These are phyloP conservation scores for Trichoderma orchidacearum DNA, from an alignment of 495 filamentous ascomycete genomes.

Conservation along the genomic window DNA sequence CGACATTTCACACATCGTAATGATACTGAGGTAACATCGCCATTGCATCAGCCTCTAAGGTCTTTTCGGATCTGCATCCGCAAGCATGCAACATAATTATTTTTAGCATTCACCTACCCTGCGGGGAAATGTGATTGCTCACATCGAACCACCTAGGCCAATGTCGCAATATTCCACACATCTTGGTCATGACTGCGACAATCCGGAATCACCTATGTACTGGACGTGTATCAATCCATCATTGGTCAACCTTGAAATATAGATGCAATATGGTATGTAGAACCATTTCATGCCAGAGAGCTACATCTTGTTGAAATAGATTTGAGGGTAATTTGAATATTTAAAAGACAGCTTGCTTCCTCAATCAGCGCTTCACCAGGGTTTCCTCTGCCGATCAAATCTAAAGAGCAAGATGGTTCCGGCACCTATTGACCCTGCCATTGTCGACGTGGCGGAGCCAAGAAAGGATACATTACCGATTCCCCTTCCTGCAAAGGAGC, in stretches of 20 bases:
- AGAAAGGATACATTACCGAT: conserved; percentile 49
- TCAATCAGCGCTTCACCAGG: background rate
- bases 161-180: background rate
- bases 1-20: too few species aligned
- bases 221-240: background rate
- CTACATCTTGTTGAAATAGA: too few species aligned
- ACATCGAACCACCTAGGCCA: background rate
- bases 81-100: too few species aligned
- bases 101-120: background rate
- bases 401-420: conserved; percentile 18
- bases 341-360: too few species aligned
- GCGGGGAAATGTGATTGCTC: background rate
- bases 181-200: background rate
- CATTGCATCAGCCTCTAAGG: too few species aligned
- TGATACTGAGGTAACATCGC: too few species aligned
- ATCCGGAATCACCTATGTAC: background rate
- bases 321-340: too few species aligned
- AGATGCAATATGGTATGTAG: too few species aligned
- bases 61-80: background rate
- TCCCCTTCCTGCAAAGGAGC: conserved; percentile 35
- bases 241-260: too few species aligned
- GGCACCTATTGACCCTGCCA: conserved; percentile 41
- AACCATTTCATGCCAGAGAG: too few species aligned
- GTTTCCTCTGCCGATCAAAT: too few species aligned
- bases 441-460: conserved; percentile 44